Conservation (phyloP, 257 asterid genomes). For the Nicotiana undulata region DNA sequence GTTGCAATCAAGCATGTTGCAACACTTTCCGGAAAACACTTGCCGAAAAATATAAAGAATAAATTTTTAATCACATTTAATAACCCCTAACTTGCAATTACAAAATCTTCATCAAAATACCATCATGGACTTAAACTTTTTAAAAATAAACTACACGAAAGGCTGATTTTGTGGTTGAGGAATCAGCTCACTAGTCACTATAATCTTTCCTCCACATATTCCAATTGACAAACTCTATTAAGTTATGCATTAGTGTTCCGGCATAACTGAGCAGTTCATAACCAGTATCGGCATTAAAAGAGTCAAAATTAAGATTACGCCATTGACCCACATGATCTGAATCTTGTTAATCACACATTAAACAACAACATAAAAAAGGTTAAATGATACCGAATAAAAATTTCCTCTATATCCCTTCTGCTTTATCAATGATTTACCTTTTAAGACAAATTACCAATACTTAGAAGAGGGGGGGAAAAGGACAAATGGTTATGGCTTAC, state of each 20-base stretch:
- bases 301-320: background rate
- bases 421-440: background rate
- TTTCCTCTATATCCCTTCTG: background rate
- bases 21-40: background rate
- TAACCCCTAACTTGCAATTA: background rate
- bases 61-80: background rate
- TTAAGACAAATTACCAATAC: background rate
- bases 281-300: background rate
- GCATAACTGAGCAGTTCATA: background rate
- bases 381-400: background rate
- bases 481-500: conserved; percentile 24
- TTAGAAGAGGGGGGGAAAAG: background rate
- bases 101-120: background rate
- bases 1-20: background rate
- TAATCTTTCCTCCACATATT: background rate
- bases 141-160: background rate
- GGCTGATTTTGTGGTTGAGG: background rate
- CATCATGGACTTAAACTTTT: background rate
- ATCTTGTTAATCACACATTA: background rate
- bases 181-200: conserved; percentile 2
- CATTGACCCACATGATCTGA: conserved; percentile 5
- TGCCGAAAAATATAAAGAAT: background rate
- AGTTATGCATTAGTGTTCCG: background rate
- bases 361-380: background rate
- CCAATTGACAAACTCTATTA: background rate